Percentiles rank a stretch among this genome's conserved stretches.
Conservation (phyloP, 148 eudicot species). For the Fagopyrum homotropicum region DNA sequence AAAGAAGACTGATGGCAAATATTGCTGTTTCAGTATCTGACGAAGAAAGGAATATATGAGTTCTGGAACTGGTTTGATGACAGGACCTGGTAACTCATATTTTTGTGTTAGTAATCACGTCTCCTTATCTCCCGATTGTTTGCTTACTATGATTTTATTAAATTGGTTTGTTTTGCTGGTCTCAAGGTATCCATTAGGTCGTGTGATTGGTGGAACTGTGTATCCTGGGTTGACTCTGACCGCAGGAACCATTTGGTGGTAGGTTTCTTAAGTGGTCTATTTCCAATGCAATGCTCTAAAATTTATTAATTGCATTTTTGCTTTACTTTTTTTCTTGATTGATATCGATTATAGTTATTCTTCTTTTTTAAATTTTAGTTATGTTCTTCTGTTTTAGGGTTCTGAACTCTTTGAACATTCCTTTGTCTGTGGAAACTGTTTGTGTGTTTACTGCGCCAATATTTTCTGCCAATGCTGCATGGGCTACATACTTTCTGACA, state of each 20-base stretch:
- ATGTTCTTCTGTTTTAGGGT: conserved; percentile 45
- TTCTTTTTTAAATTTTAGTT: not conserved
- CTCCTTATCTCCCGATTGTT: not conserved
- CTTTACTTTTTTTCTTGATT: not conserved
- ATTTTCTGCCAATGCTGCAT: conserved; percentile 89
- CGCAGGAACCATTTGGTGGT: conserved; percentile 97
- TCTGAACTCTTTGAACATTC: conserved; percentile 76
- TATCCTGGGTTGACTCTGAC: conserved; percentile 96
- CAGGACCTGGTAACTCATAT: conserved; percentile 74
- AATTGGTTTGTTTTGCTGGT: conserved; percentile 10
- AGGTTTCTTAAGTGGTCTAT: conserved; percentile 22
- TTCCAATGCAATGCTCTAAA: conserved; percentile 1
- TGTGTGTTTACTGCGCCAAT: conserved; percentile 97
- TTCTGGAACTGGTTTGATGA: conserved; percentile 99
- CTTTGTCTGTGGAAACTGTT: conserved; percentile 96
- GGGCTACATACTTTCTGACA: conserved; percentile 91
- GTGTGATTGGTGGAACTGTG: conserved; percentile 98
- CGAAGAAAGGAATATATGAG: conserved; percentile 92
- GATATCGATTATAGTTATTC: not conserved
- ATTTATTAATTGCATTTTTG: not conserved
- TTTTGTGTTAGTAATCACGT: not conserved
- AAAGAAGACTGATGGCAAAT: not conserved
- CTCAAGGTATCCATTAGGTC: conserved; percentile 92
- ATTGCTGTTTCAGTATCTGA: conserved; percentile 55
- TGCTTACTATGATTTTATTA: not conserved